A percentile compares a stretch with the other conserved stretches of the same genome.
Conservation (phyloP, 1,139 yeast genomes). For the Zygosaccharomyces sapae region DNA sequence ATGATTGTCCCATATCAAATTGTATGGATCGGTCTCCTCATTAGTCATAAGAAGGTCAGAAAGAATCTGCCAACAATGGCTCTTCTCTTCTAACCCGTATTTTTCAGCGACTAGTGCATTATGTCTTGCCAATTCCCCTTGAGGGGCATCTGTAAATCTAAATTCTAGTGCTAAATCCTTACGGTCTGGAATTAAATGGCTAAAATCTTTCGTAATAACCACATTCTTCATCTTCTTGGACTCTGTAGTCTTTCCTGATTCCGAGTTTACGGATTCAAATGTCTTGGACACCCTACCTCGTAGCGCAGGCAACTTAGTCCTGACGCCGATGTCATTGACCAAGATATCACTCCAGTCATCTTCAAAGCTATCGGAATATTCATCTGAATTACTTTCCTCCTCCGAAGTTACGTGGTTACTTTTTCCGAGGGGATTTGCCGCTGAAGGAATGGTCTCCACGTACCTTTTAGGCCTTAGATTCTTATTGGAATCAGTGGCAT, state of each 20-base stretch:
- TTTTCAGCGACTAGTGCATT: conserved; percentile 70
- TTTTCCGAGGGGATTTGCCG: conserved; percentile 8
- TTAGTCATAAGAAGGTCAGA: conserved; percentile 34
- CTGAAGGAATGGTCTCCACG: conserved; percentile 27
- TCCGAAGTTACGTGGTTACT: conserved; percentile 17
- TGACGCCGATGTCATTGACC: conserved; percentile 37
- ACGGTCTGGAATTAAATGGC: conserved; percentile 70
- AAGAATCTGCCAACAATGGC: conserved; percentile 75
- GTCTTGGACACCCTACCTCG: conserved; percentile 26
- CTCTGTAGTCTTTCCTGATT: conserved; percentile 28
- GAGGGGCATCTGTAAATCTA: conserved; percentile 62
- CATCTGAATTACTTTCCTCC: conserved; percentile 39
- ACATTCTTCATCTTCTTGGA: conserved; percentile 42
- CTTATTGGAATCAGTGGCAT: conserved; percentile 5
- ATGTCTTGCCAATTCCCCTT: conserved; percentile 55
- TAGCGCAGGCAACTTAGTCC: conserved; percentile 36
- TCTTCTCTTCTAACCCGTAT: conserved; percentile 57
- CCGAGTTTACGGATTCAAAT: conserved; percentile 28
- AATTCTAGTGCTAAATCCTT: conserved; percentile 75
- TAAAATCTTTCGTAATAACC: conserved; percentile 62
- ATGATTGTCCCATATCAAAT: conserved; percentile 73
- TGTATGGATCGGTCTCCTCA: conserved; percentile 29
- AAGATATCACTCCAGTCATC: conserved; percentile 43
- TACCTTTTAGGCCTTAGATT: conserved; percentile 29
- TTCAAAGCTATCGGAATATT: conserved; percentile 34